Base-by-base conservation (phyloP, 768 basidiomycete species). In the Jaapia argillacea region DNA sequence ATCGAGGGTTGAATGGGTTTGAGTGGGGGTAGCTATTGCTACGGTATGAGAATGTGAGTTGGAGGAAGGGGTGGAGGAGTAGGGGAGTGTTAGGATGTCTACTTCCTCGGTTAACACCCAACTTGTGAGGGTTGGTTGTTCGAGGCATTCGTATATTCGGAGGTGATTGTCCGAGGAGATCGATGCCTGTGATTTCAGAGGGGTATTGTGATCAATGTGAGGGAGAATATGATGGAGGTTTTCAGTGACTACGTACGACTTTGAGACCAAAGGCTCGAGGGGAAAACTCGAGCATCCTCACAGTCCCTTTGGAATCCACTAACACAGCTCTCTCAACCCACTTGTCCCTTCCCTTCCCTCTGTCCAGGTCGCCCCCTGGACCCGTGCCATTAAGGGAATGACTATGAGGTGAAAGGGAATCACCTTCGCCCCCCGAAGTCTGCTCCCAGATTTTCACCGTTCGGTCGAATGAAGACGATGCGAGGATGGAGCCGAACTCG, bases 381-480 rank as follows among this genome's bases (percentile, higher is more conserved):
- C n/a, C n/a, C n/a, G n/a, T n/a, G n/a, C n/a, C n/a, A n/a, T n/a
- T n/a, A n/a, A n/a, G n/a, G n/a, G n/a, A n/a, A n/a, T n/a, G n/a
- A n/a, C n/a, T n/a, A n/a, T n/a, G n/a, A n/a, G n/a, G n/a, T n/a
- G n/a, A n/a, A n/a, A n/a, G n/a, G n/a, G n/a, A n/a, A n/a, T n/a
- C n/a, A n/a, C n/a, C n/a, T n/a, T n/a, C n/a, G n/a, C n/a, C n/a
- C n/a, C 56, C 46, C 37, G 60, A 58, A 0, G 64, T 66, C 60
- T 86, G 77, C 57, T 93, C 88, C 91, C 91, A 97, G 13, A 99
- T 75, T 61, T 93, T 88, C 44, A 92, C 86, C 0, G 86, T 86
- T 21, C 93, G 75, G 62, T 97, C 94, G 54, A 92, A 91, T 2
- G 85, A 90, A 4, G 80, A 77, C 3, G 86, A 88, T 0, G 90